Evolutionary conservation across 352 stramenopile species (phyloP), one percentile per base, ranked within the genome.

Genomic region (Pythium brachiatum): DNA sequence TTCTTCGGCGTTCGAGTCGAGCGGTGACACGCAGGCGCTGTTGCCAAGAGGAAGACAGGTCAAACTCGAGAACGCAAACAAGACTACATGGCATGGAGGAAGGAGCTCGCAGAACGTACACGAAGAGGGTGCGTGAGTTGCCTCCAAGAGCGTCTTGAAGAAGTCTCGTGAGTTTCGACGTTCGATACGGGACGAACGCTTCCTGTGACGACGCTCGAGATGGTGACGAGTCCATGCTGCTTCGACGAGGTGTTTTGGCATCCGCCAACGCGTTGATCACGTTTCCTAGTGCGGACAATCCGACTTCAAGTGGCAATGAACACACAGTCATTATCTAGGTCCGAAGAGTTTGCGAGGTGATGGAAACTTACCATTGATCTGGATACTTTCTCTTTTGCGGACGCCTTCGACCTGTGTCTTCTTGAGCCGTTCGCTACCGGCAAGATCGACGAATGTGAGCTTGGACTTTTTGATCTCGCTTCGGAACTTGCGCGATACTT

Each of bases 21-120:
- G 60, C 2, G 84, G 77, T 3, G 84, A 92, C 8, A 94, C 69
- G 27, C 84, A 94, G 0, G 84, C 84, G 34, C 84, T 94, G 48
- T 5, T 34, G 29, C 9, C 5, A 29, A 27, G 4, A 53, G 53
- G 53, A 25, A 29, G 8, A 56, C 29, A 46, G n/a, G n/a, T n/a
- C n/a, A n/a, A n/a, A n/a, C n/a, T n/a, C n/a, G n/a, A n/a, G n/a
- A 18, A 44, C 50, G 7, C 16, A 15, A 43, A 50, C 47, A 0
- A 46, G 26, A 46, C n/a, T 20, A 23, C 6, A 18, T 13, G 21
- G 31, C 38, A 21, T 13, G 13, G 7, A 20, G 15, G 18, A 26
- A 25, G 9, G 7, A 7, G 27, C 21, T 31, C 7, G 6, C 13
- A 36, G 25, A 53, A 36, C 46, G 12, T 72, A 88, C 78, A 88